Percentiles rank a stretch among this genome's conserved stretches.
Conservation (phyloP, 192 early-diverging fungal species). For the Gonapodya prolifera region DNA sequence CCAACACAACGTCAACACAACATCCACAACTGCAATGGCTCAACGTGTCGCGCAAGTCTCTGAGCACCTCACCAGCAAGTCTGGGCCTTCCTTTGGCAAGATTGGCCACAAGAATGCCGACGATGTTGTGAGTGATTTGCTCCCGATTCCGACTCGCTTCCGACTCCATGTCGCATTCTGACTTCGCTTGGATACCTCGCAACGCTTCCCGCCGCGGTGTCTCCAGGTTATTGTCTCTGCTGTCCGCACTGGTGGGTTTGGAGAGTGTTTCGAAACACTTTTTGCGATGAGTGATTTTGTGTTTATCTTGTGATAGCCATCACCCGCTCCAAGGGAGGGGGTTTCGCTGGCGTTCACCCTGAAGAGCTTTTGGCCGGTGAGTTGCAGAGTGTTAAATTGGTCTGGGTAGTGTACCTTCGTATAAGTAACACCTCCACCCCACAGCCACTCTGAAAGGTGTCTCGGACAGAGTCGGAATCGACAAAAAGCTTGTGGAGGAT, state of each 20-base stretch:
- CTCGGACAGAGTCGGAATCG: conserved; percentile 56
- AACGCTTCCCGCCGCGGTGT: too few relatives aligned
- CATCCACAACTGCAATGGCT: background rate
- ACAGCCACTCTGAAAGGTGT: background rate
- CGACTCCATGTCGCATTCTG: too few relatives aligned
- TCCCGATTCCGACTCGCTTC: background rate
- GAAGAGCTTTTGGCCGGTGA: background rate
- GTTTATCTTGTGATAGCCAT: background rate
- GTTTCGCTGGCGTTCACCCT: conserved; percentile 4
- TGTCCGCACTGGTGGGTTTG: background rate
- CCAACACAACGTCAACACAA: background rate
- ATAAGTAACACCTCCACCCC: too few relatives aligned
- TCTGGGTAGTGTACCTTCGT: too few relatives aligned
- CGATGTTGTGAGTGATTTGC: conserved; percentile 55
- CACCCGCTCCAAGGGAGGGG: background rate
- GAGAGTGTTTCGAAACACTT: background rate
- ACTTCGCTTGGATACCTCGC: too few relatives aligned
- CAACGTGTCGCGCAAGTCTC: background rate
- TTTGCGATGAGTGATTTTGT: background rate
- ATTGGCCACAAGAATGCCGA: conserved; percentile 66
- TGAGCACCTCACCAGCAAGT: background rate
- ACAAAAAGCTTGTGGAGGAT: conserved; percentile 79
- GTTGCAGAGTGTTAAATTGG: background rate
- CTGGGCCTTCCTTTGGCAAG: conserved; percentile 14
- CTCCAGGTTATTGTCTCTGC: background rate